Base-by-base conservation (phyloP, 202 grass and related monocot genomes). In the Brachypodium distachyon region DNA sequence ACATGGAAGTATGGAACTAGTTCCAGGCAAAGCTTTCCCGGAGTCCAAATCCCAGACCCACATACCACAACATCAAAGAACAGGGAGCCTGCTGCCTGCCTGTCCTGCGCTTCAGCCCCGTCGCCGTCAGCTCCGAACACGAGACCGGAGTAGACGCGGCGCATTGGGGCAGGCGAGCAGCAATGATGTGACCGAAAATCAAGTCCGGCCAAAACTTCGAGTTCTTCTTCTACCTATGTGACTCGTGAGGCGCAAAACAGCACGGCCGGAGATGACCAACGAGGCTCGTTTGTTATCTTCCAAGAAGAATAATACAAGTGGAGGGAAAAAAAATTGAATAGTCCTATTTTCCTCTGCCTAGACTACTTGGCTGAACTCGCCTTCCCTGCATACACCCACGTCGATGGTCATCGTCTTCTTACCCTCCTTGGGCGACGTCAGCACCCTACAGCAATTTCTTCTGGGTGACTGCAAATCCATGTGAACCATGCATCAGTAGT, bases 371-470 rank as follows among this genome's bases (percentile, higher is more conserved):
- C 85, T 94, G 68, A 94, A 87, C 82, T 94, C 89, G 74, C 81
- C 84, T 76, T 88, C 85, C 77, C 84, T 77, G 67, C 95, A 98
- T 70, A 88, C 77, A 42, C 95, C 87, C 44, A 98, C 89, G 54
- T 98, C 91, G 59, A 98, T 86, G 77, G 84, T 88, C 95, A 98
- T 98, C 74, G 63, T 87, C 65, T 63, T 62, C n/a, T 88, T 76
- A 54, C 71, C 63, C 12, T 61, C 76, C 77, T 81, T 63, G 17
- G 87, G 87, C 78, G 87, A 79, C 7, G 73, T 86, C 59, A 92
- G 8, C 85, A 98, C 95, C 48, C 95, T 67, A 37, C 95, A 98
- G 70, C 95, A 98, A 67, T 94, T 90, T 67, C 91, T 83, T 83
- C 95, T 92, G 16, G 91, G 95, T 21, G 95, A 87, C 95, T 95